Evolutionary conservation across 352 stramenopile genomes (phyloP).

Genomic region (Chrysophaeum taylorii): DNA sequence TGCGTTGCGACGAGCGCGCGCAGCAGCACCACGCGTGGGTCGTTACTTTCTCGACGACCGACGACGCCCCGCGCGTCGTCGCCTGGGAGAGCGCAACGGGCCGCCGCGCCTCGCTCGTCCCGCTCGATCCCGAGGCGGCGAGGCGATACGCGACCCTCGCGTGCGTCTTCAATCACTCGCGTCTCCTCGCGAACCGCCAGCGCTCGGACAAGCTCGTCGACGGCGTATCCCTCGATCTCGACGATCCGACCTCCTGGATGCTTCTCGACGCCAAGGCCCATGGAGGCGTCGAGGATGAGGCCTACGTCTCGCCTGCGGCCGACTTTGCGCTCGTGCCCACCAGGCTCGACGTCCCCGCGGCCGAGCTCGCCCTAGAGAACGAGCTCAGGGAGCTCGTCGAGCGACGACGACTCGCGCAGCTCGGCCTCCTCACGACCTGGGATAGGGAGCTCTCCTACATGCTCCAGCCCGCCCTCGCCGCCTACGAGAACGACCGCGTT

Average conservation of each 20-base stretch:
- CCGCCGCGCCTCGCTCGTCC: slow-evolving; percentile 37
- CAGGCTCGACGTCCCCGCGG: slow-evolving; percentile 20
- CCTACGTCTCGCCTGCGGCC: background rate
- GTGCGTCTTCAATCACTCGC: slow-evolving; percentile 61
- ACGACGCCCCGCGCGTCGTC: slow-evolving; percentile 1
- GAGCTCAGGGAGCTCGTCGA: slow-evolving; percentile 44
- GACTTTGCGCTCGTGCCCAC: slow-evolving; percentile 29
- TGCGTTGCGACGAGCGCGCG: slow-evolving; percentile 26
- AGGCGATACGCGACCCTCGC: slow-evolving; percentile 54
- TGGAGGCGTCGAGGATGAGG: background rate
- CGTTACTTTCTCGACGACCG: slow-evolving; percentile 37
- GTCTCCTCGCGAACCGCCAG: slow-evolving; percentile 64
- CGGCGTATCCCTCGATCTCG: slow-evolving; percentile 21
- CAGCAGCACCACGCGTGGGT: slow-evolving; percentile 57
- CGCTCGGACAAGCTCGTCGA: slow-evolving; percentile 37
- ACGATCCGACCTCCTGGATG: slow-evolving; percentile 25
- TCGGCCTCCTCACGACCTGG: slow-evolving; percentile 53
- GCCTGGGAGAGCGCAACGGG: slow-evolving; percentile 64
- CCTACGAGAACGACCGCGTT: slow-evolving; percentile 69
- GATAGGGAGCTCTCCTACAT: slow-evolving; percentile 61
- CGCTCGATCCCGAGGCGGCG: slow-evolving; percentile 21
- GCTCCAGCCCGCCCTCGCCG: slow-evolving; percentile 62
- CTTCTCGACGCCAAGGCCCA: slow-evolving; percentile 25
- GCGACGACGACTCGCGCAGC: slow-evolving; percentile 19
- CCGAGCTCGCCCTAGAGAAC: slow-evolving; percentile 37